Evolutionary conservation across 495 filamentous ascomycete species (phyloP), one percentile per base, ranked within the genome.

Genomic region (Letharia columbiana): DNA sequence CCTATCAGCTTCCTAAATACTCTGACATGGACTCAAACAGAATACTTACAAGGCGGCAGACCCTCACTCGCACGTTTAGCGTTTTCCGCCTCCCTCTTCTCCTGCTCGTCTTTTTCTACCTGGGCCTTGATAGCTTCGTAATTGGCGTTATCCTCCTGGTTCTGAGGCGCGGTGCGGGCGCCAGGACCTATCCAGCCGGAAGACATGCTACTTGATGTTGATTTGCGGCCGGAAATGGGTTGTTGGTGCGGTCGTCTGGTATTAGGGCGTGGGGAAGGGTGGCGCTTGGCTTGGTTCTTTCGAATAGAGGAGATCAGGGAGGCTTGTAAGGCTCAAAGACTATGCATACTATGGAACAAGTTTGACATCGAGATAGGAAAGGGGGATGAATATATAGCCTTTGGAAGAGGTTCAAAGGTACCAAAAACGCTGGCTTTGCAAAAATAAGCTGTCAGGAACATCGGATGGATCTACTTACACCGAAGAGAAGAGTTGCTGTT

Each of bases 41-140:
- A 23, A 62, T 20, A 63, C 63, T 45, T 59, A 69, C 67, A 40
- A 0, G 67, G 67, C 39, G 52, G 60, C 33, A 61, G 42, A 9
- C 67, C 67, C 63, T 61, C 20, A 57, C 67, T 69, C 11, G 57
- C 28, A 1, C 67, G 56, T 18, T 35, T 57, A 28, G 59, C 67
- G 58, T 69, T 69, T 35, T 66, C 63, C 20, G 33, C 40, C 39
- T 69, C 67, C 2, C 47, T 54, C 59, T 52, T 69, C 39, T 82
- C 77, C 37, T 77, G 72, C 49, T 80, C 75, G 15, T 78, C 77
- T 37, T 76, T 76, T 44, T 82, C 77, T 61, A 78, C 71, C 40
- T 66, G 60, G 23, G 77, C 78, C 47, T 81, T 78, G 31, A 74
- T 69, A 40, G 75, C 68, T 57, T 68, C 68, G 50, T 77, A 75